Evolutionary conservation across 345 rosid species (phyloP).

Genomic region (Lepidium africanum): DNA sequence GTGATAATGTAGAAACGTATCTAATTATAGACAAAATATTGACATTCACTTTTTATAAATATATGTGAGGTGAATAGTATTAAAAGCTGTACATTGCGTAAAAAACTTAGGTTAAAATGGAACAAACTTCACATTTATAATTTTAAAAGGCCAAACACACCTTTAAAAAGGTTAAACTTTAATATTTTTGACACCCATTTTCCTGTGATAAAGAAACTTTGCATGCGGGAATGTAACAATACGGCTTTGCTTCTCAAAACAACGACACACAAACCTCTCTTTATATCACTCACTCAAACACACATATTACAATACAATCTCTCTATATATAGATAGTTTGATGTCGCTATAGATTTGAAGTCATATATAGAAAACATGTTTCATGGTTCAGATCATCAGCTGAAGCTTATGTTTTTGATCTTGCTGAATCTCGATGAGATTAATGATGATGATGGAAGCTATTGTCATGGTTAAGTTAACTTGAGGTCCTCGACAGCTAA

Average conservation of each 20-base stretch:
- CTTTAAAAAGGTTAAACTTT: conserved; percentile 17
- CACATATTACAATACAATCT: not conserved
- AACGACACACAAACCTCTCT: conserved; percentile 21
- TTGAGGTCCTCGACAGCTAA: not conserved
- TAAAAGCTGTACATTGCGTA: conserved; percentile 14
- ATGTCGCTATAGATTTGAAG: not conserved
- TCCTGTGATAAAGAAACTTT: conserved; percentile 11
- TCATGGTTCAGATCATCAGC: not conserved
- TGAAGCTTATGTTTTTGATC: conserved; percentile 12
- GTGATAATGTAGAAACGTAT: too few relatives aligned
- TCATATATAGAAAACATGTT: not conserved
- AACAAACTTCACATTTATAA: not conserved
- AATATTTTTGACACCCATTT: conserved; percentile 11
- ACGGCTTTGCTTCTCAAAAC: conserved; percentile 27
- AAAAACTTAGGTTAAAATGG: conserved; percentile 19
- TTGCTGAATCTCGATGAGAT: not conserved
- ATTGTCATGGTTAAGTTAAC: not conserved
- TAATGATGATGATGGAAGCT: not conserved
- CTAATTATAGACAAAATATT: conserved; percentile 11
- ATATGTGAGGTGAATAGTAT: conserved; percentile 2
- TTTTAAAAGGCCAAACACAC: conserved; percentile 18
- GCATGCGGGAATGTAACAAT: conserved; percentile 34
- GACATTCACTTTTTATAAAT: conserved; percentile 8
- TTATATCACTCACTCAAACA: not conserved
- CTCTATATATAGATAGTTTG: not conserved